Evolutionary conservation across 495 filamentous ascomycete genomes (phyloP).

Genomic region (Hypoxylon crocopeplum): DNA sequence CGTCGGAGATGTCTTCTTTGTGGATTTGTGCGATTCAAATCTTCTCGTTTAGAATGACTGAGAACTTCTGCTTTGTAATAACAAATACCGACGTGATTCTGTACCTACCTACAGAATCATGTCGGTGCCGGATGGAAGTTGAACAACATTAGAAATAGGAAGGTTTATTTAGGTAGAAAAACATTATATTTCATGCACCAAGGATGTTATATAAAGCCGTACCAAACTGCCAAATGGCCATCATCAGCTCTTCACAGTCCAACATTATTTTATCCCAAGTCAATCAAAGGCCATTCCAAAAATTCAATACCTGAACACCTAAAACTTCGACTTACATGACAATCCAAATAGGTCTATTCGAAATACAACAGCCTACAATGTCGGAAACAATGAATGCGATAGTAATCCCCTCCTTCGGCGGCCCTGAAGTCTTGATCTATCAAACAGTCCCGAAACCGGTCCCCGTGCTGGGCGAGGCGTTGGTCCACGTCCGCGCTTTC

Average conservation of each 20-base stretch:
- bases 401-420: slow-evolving; percentile 50
- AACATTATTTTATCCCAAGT: too few relatives aligned
- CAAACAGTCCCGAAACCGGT: slow-evolving; percentile 45
- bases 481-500: slow-evolving; percentile 53
- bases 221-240: too few relatives aligned
- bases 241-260: too few relatives aligned
- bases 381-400: slow-evolving; percentile 53
- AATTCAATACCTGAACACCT: neutral
- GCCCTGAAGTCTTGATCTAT: slow-evolving; percentile 45
- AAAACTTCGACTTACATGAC: neutral
- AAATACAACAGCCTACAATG: too few relatives aligned
- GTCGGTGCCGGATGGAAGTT: too few relatives aligned
- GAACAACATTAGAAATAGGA: too few relatives aligned
- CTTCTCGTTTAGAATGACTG: neutral
- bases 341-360: too few relatives aligned
- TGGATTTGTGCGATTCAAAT: neutral
- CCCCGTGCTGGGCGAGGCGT: slow-evolving; percentile 41
- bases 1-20: neutral
- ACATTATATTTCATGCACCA: too few relatives aligned
- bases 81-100: neutral
- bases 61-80: neutral
- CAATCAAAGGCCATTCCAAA: neutral
- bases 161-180: too few relatives aligned
- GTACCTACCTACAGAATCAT: too few relatives aligned
- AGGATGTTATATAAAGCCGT: too few relatives aligned